Base-by-base conservation (phyloP, 2,329 filamentous ascomycete species). In the Aspergillus cejpii region DNA sequence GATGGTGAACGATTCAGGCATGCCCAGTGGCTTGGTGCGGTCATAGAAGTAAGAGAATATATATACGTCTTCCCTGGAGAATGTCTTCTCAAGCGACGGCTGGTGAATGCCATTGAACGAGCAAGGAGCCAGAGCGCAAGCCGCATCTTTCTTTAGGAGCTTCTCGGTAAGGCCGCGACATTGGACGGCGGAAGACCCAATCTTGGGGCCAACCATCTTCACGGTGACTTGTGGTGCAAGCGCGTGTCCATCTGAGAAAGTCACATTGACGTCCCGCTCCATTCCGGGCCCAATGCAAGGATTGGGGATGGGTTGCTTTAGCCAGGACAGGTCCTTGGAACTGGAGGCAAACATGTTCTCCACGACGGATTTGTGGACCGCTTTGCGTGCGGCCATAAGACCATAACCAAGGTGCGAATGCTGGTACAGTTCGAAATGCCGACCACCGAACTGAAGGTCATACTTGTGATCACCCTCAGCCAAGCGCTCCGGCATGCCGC, bases 1-100 rank as follows among this genome's bases (percentile, higher is more conserved):
- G 26, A 98, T 74, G 1, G 90, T 96, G 70, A 97, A 98, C 5
- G 86, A 90, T 55, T 95, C 89, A n/a, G 94, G 92, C 89, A 98
- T 97, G 55, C 94, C 94, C 8, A 98, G 80, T 3, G 89, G 87
- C 66, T 87, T 80, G 19, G 87, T 94, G 60, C 94, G 90, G 74
- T 98, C 92, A 72, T 85, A 96, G 72, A 98, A 98, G 78, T 94
- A 98, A 23, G 87, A 94, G 71, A 98, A 91, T 57, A 97, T 88
- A 72, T 91, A 98, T 29, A 97, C 81, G 59, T 96, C 90, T 69
- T 97, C 91, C 51, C 78, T 79, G 20, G 87, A 74, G 61, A 98
- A 98, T 0, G 92, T 98, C 76, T 95, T 94, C 56, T 81, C 83
- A 38, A 98, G 77, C 17, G 85, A 84, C 7, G 92, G 92, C 69